Conservation (phyloP, 1,284 basidiomycete genomes). For the Cryptococcus depauperatus region DNA sequence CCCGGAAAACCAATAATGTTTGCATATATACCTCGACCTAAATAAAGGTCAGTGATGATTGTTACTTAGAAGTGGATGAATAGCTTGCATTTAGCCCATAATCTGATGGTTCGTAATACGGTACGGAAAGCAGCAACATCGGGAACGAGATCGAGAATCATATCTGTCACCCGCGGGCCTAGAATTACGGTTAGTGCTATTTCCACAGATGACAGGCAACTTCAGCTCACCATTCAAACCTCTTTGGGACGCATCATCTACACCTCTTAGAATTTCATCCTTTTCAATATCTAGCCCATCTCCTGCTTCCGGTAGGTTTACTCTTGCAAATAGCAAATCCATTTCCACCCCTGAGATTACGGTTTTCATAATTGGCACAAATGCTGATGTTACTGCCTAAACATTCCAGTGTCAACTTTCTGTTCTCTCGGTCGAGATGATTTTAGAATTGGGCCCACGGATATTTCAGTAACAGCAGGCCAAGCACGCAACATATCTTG, state of each 20-base stretch:
- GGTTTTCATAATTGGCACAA: constrained; percentile 87
- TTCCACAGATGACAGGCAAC: neutral
- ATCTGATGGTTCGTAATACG: constrained; percentile 87
- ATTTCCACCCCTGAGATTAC: constrained; percentile 89
- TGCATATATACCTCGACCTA: constrained; percentile 93
- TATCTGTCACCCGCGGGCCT: constrained; percentile 94
- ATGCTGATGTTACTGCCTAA: constrained; percentile 93
- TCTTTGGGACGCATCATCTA: constrained; percentile 90
- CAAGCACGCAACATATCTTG: constrained; percentile 79
- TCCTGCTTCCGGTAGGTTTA: constrained; percentile 54
- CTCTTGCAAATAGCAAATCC: constrained; percentile 80
- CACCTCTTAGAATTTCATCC: constrained; percentile 80
- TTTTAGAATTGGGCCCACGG: constrained; percentile 53
- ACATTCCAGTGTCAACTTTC: too few relatives aligned
- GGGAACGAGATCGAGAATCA: constrained; percentile 93
- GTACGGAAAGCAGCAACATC: constrained; percentile 92
- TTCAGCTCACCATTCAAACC: constrained; percentile 81
- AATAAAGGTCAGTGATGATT: too few relatives aligned
- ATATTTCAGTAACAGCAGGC: constrained; percentile 81
- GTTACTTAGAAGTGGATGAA: too few relatives aligned
- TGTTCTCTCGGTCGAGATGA: too few relatives aligned
- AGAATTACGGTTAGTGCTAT: constrained; percentile 1
- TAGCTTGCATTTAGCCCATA: constrained; percentile 98
- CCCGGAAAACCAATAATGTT: constrained; percentile 99
- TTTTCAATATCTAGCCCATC: constrained; percentile 85